These are phyloP conservation scores for Scedosporium dehoogii DNA, from an alignment of 2,329 filamentous ascomycete genomes.

Conservation along the genomic window DNA sequence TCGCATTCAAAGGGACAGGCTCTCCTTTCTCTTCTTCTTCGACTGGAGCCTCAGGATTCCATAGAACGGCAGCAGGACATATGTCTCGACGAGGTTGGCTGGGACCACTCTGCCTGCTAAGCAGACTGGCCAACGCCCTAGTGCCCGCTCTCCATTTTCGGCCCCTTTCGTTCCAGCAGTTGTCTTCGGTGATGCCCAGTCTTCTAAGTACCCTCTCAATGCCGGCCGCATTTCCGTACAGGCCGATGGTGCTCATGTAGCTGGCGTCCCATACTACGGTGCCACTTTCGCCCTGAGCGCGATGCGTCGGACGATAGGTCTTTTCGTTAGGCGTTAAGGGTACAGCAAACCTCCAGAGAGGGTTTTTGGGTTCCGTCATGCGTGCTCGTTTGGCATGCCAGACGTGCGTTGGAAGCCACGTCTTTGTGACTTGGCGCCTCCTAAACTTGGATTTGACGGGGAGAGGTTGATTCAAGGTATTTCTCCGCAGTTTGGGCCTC, in stretches of 20 bases:
- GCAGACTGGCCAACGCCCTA: conserved; percentile 36
- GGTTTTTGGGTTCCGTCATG: conserved; percentile 70
- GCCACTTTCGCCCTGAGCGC: conserved; percentile 64
- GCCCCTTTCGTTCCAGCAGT: conserved; percentile 51
- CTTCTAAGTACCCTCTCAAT: conserved; percentile 57
- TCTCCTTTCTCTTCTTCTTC: background rate
- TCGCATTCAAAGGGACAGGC: background rate
- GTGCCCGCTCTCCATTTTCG: conserved; percentile 57
- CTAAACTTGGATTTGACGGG: conserved; percentile 58
- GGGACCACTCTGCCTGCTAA: conserved; percentile 27
- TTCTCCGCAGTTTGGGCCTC: conserved; percentile 59
- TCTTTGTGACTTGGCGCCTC: conserved; percentile 79
- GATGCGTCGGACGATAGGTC: conserved; percentile 78
- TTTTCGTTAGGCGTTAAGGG: conserved; percentile 83
- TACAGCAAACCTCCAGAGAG: conserved; percentile 84
- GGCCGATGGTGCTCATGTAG: conserved; percentile 77
- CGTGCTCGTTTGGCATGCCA: conserved; percentile 88
- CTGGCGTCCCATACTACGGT: conserved; percentile 88
- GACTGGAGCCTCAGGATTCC: conserved; percentile 44
- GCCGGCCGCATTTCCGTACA: conserved; percentile 57
- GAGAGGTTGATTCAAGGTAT: conserved; percentile 53
- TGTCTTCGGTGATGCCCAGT: conserved; percentile 51
- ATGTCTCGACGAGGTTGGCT: conserved; percentile 40
- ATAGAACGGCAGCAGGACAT: conserved; percentile 64
- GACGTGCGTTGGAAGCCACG: conserved; percentile 88